Base-by-base conservation (phyloP, 352 stramenopile genomes). In the Globisporangium lucens region DNA sequence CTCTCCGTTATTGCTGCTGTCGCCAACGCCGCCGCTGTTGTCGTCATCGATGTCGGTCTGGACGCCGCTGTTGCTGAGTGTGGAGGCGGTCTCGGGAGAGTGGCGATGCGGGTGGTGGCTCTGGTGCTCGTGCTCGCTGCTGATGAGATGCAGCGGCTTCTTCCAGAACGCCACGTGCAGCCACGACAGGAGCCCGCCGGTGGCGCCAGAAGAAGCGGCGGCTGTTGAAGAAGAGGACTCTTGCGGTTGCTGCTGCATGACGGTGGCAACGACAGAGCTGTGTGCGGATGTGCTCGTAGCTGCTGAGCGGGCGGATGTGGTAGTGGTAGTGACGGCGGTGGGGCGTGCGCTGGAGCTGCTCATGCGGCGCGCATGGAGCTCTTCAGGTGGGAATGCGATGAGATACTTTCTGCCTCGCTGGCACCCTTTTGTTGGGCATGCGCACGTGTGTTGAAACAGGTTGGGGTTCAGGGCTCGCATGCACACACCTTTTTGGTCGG, bases 151-250 rank as follows among this genome's bases (percentile, higher is more conserved):
- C 69, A 90, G 74, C 57, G 84, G 84, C 66, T 93, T 93, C 57
- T 81, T 78, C 84, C 84, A 93, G 65, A 91, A 90, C n/a, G 84
- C 84, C 7, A 92, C 70, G 20, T 62, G 75, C 12, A 91, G 62
- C 33, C 71, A 79, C 61, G 69, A 20, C 17, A 61, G 17, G 20
- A 61, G 20, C 5, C 33, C 58, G n/a, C 27, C 65, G 41, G 65
- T 61, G 17, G 43, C 43, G 8, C 43, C 43, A 22, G 17, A 51
- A 3, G 43, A 49, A 17, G 57, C 46, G 1, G 43, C 12, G 30
- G 43, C 41, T 24, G 6, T 1, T 4, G 56, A 6, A 1, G 47
- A 17, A 13, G 53, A 33, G 30, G 30, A 47, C 33, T 61, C 56
- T 30, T 29, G 27, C 10, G n/a, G 56, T 61, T 61, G 56, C 33